Evolutionary conservation across 495 filamentous ascomycete species (phyloP).

Genomic region (Neurospora sp.): DNA sequence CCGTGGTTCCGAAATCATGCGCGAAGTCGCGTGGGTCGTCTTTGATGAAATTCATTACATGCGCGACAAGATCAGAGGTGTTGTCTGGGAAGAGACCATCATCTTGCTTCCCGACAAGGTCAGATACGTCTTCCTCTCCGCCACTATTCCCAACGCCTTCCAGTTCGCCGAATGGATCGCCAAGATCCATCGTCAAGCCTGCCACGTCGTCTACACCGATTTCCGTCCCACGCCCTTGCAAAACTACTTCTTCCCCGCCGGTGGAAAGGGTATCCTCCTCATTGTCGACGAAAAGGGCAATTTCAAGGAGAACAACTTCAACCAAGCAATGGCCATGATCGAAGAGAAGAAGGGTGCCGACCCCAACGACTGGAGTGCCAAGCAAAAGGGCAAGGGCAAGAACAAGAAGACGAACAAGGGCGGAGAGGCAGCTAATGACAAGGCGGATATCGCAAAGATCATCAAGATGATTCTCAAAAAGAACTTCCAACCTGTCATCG

Average conservation of each 20-base stretch:
- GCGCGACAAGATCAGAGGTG: constrained; percentile 85
- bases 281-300: constrained; percentile 92
- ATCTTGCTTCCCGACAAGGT: constrained; percentile 97
- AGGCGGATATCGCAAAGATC: constrained; percentile 89
- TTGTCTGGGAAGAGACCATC: constrained; percentile 99
- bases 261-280: constrained; percentile 86
- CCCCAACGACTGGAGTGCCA: constrained; percentile 64
- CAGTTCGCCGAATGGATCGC: constrained; percentile 98
- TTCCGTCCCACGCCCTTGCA: constrained; percentile 93
- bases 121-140: constrained; percentile 93
- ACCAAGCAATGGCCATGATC: constrained; percentile 83
- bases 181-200: constrained; percentile 92
- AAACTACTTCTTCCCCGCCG: constrained; percentile 94
- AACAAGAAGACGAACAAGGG: constrained; percentile 87
- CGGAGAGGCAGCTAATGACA: constrained; percentile 50
- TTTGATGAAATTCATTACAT: constrained; percentile 99
- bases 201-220: constrained; percentile 97
- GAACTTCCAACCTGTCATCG: constrained; percentile 93
- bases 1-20: constrained; percentile 96
- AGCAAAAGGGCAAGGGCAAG: constrained; percentile 75
- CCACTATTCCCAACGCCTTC: constrained; percentile 98
- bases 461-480: constrained; percentile 97
- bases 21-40: constrained; percentile 93
- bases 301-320: constrained; percentile 95
- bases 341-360: constrained; percentile 84